phyloP scores from a whole-genome alignment of 495 filamentous ascomycete genomes.

The Penicillium steckii region DNA sequence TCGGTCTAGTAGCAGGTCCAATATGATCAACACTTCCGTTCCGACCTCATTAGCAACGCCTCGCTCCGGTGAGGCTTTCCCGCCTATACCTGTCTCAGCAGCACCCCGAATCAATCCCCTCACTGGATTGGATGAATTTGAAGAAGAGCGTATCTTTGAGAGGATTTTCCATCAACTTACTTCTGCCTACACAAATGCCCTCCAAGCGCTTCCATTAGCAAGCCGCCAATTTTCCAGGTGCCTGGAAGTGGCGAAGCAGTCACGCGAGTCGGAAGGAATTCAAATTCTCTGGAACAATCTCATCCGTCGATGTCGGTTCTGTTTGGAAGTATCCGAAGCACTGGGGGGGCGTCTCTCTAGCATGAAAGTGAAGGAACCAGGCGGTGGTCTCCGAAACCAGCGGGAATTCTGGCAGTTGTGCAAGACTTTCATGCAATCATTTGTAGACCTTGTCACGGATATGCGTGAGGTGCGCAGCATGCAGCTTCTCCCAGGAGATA shows the following conservation, averaged over 20 bases:
- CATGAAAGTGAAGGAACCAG: conserved; percentile 82
- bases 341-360: conserved; percentile 69
- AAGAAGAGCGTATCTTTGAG: conserved; percentile 78
- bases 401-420: conserved; percentile 80
- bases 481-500: conserved; percentile 62
- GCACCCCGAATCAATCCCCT: conserved; percentile 49
- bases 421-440: conserved; percentile 73
- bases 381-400: conserved; percentile 64
- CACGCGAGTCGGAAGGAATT: conserved; percentile 49
- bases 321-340: conserved; percentile 62
- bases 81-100: conserved; percentile 48
- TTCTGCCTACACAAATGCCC: conserved; percentile 62
- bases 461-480: conserved; percentile 67
- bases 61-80: conserved; percentile 77
- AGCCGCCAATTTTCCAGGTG: conserved; percentile 58
- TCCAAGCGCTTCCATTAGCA: conserved; percentile 63
- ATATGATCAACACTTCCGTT: conserved; percentile 46
- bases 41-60: conserved; percentile 60
- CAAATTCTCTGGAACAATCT: conserved; percentile 67
- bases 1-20: conserved; percentile 52
- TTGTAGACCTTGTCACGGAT: conserved; percentile 68
- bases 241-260: conserved; percentile 45
- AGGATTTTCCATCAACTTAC: conserved; percentile 72
- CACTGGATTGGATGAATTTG: conserved; percentile 60
- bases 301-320: conserved; percentile 61